phyloP scores from a whole-genome alignment of 208 protist genomes.

The Wallacemonas sp. region DNA sequence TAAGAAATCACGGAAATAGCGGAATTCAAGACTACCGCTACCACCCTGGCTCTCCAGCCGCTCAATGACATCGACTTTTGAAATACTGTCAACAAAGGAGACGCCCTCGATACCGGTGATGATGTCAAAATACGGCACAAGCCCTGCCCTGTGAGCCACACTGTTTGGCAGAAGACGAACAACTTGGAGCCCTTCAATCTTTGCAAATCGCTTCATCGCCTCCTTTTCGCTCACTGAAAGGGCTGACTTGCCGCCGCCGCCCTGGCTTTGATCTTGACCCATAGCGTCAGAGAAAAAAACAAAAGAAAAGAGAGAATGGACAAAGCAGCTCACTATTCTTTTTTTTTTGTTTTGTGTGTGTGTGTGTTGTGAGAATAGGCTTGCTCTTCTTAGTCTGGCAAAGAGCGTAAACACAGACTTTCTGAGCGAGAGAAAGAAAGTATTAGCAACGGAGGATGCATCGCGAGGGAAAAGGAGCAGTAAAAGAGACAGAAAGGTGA shows the following conservation, averaged over 20 bases:
- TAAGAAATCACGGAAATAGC: conserved; percentile 65
- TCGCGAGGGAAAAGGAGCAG: too few relatives aligned
- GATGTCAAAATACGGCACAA: conserved; percentile 90
- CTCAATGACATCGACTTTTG: conserved; percentile 1
- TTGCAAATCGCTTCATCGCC: conserved; percentile 6
- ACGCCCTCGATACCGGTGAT: conserved; percentile 68
- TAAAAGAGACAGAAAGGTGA: too few relatives aligned
- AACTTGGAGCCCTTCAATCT: conserved; percentile 78
- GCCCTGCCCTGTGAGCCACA: conserved; percentile 67
- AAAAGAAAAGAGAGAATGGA: too few relatives aligned
- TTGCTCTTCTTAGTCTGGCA: too few relatives aligned
- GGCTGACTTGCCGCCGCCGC: background rate
- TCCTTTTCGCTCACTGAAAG: background rate
- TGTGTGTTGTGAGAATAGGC: too few relatives aligned
- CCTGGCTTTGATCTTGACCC: conserved; percentile 51
- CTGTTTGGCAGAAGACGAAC: conserved; percentile 71
- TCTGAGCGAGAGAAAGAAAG: too few relatives aligned
- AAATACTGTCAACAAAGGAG: conserved; percentile 18
- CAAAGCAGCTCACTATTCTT: too few relatives aligned
- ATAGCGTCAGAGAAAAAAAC: too few relatives aligned
- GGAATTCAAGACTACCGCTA: conserved; percentile 21
- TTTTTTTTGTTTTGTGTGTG: too few relatives aligned
- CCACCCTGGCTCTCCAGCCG: background rate
- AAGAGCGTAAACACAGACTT: too few relatives aligned
- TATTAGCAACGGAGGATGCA: too few relatives aligned